Percentiles rank a stretch among this genome's conserved stretches.
phyloP scores from a whole-genome alignment of 441 rosid genomes.

The Rhodomyrtus psidioides region DNA sequence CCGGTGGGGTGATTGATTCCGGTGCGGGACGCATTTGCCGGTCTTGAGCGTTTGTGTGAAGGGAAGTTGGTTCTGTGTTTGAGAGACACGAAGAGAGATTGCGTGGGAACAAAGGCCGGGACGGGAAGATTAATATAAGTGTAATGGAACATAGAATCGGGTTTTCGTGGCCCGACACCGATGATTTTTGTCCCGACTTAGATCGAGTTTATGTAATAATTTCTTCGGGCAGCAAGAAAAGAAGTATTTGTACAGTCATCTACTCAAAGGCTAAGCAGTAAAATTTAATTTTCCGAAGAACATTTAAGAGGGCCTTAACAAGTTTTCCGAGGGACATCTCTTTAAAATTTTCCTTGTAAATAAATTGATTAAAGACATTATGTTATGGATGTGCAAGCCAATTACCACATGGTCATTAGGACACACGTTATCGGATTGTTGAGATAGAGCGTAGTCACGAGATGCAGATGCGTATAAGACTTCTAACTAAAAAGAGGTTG shows the following conservation, averaged over 20 bases:
- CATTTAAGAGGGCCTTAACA: background rate
- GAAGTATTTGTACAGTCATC: background rate
- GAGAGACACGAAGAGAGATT: background rate
- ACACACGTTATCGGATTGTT: accelerated
- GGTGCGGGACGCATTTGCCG: background rate
- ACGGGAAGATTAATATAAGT: background rate
- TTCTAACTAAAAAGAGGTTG: background rate
- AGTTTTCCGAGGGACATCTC: background rate
- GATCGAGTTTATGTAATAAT: background rate
- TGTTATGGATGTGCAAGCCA: background rate
- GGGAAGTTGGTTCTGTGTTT: background rate
- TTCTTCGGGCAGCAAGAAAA: background rate
- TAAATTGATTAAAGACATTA: background rate
- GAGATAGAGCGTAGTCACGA: accelerated
- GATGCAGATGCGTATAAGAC: background rate
- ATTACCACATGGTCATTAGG: background rate
- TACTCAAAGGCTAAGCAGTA: background rate
- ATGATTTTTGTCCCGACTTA: no score
- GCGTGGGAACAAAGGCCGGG: background rate
- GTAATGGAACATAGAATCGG: background rate
- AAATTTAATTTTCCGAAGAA: background rate
- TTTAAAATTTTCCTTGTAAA: background rate
- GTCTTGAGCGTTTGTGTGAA: background rate
- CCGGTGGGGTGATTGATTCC: background rate
- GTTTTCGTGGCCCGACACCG: background rate